phyloP scores from a whole-genome alignment of 768 basidiomycete genomes.

The Boletus huronensis region DNA sequence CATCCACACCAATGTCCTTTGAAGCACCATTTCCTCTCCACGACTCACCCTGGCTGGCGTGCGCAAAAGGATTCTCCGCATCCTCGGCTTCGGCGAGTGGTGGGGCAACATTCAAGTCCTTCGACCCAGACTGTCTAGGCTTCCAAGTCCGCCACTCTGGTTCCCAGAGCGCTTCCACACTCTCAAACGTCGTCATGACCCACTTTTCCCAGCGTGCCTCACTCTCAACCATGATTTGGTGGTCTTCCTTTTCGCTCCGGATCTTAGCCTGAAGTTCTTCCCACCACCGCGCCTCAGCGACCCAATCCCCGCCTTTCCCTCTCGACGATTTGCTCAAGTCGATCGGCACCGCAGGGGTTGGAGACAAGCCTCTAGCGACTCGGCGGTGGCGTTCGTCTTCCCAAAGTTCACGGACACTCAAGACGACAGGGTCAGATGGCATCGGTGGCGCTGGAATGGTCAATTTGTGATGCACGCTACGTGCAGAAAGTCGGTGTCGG shows the following conservation, averaged over 20 bases:
- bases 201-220: conserved; percentile 58
- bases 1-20: conserved; percentile 25
- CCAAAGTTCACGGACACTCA: conserved; percentile 92
- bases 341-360: conserved; percentile 69
- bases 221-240: conserved; percentile 21
- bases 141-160: conserved; percentile 55
- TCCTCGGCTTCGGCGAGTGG: conserved; percentile 17
- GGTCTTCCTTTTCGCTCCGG: conserved; percentile 38
- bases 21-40: conserved; percentile 3
- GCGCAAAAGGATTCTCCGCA: conserved; percentile 25
- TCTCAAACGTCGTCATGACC: conserved; percentile 89
- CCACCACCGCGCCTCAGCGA: conserved; percentile 72
- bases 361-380: conserved; percentile 57
- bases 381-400: conserved; percentile 88
- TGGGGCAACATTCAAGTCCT: conserved; percentile 12
- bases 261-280: conserved; percentile 65
- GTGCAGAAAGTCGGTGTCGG: conserved; percentile 57
- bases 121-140: conserved; percentile 28
- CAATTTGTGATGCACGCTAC: conserved; percentile 64
- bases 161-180: conserved; percentile 85
- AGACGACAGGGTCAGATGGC: conserved; percentile 70
- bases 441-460: conserved; percentile 52
- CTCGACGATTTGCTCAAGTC: conserved; percentile 65
- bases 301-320: conserved; percentile 59
- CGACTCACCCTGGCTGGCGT: conserved; percentile 13